A percentile compares a stretch with the other conserved stretches of the same genome.
Evolutionary conservation across 208 protist genomes (phyloP).

Genomic region (Phytomonas sp.): DNA sequence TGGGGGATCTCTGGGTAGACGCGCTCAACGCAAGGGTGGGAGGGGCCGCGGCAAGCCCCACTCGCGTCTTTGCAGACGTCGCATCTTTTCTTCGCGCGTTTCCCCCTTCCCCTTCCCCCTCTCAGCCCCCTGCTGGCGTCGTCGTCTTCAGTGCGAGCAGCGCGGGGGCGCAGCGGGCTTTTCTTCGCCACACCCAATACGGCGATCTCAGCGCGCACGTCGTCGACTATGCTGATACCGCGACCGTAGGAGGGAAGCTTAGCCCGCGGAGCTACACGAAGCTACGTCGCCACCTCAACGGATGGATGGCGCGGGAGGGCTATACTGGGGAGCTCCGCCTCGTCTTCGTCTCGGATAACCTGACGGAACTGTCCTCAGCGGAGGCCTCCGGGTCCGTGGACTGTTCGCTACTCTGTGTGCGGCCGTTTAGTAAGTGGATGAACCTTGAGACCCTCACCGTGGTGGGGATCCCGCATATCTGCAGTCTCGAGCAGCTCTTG

Average conservation of each 20-base stretch:
- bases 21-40: too few species aligned
- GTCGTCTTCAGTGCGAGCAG: slow-evolving; percentile 80
- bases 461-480: slow-evolving; percentile 26
- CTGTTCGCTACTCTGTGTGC: slow-evolving; percentile 29
- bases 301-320: slow-evolving; percentile 46
- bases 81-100: slow-evolving; percentile 20
- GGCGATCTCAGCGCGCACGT: slow-evolving; percentile 71
- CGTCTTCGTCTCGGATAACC: slow-evolving; percentile 51
- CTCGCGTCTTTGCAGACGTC: slow-evolving; percentile 33
- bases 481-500: slow-evolving; percentile 36
- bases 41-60: slow-evolving; percentile 8
- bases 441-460: slow-evolving; percentile 31
- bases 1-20: too few species aligned
- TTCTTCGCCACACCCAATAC: slow-evolving; percentile 51
- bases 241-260: slow-evolving; percentile 53
- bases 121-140: slow-evolving; percentile 18
- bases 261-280: slow-evolving; percentile 49
- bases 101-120: not conserved
- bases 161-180: slow-evolving; percentile 55
- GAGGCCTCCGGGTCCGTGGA: slow-evolving; percentile 35
- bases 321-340: slow-evolving; percentile 26
- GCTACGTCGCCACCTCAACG: slow-evolving; percentile 29
- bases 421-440: slow-evolving; percentile 42
- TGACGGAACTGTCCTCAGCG: slow-evolving; percentile 43
- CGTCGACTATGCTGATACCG: slow-evolving; percentile 74